Evolutionary conservation across 108 stramenopile species (phyloP).

Genomic region (Stephanodiscus minutulus): DNA sequence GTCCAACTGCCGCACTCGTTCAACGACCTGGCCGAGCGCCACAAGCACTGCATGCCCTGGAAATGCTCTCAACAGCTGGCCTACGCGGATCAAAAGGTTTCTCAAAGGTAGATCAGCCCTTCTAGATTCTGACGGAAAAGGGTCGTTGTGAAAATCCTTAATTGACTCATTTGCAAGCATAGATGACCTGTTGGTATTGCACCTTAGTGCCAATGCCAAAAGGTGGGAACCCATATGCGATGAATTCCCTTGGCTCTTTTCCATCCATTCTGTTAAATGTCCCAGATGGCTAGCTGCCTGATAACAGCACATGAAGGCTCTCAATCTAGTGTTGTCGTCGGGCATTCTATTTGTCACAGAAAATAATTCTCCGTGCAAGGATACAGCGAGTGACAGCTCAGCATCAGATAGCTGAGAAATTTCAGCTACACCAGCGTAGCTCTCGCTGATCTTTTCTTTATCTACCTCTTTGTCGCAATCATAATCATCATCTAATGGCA

Average conservation of each 20-base stretch:
- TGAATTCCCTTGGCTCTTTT: slow-evolving; percentile 18
- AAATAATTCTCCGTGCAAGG: slow-evolving; percentile 62
- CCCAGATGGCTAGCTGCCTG: slow-evolving; percentile 48
- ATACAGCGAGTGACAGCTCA: slow-evolving; percentile 54
- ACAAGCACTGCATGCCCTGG: slow-evolving; percentile 91
- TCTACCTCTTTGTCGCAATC: slow-evolving; percentile 37
- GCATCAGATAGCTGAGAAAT: slow-evolving; percentile 53
- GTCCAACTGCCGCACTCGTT: slow-evolving; percentile 70
- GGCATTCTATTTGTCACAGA: slow-evolving; percentile 5
- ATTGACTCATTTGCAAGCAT: slow-evolving; percentile 2
- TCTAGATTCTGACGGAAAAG: slow-evolving; percentile 70
- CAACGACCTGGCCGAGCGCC: slow-evolving; percentile 69
- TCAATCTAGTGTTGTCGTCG: slow-evolving; percentile 38
- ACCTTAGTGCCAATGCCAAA: slow-evolving; percentile 50
- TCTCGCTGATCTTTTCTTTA: slow-evolving; percentile 19
- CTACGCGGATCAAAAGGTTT: slow-evolving; percentile 62
- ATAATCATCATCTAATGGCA: slow-evolving; percentile 16
- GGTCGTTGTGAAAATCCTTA: slow-evolving; percentile 81
- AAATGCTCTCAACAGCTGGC: slow-evolving; percentile 84
- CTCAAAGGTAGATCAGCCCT: slow-evolving; percentile 69
- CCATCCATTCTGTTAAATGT: slow-evolving; percentile 51
- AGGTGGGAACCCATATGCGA: slow-evolving; percentile 45
- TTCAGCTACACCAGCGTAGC: slow-evolving; percentile 25
- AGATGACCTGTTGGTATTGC: slow-evolving; percentile 21
- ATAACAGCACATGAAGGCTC: slow-evolving; percentile 52